Base-by-base conservation (phyloP, 1,139 yeast species). In the Kodamaea sp. region DNA sequence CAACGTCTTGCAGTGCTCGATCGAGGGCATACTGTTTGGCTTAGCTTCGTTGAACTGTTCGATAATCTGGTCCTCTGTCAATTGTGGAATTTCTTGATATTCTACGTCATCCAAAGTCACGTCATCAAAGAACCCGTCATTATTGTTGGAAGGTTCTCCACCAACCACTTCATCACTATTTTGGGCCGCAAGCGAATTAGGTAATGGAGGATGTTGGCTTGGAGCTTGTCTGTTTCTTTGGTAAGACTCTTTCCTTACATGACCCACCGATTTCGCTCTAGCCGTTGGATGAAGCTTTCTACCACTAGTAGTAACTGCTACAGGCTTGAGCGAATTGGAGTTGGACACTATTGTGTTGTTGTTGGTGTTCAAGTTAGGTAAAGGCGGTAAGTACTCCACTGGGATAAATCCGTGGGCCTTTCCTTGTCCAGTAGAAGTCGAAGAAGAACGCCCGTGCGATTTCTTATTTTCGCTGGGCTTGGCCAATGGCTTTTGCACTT, bases 1-100 rank as follows among this genome's bases (percentile, higher is more conserved):
- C 45, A 90, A 76, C 3, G 96, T 90, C 62, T 85, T 85, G 44
- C 96, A 96, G 54, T 81, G 87, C 55, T 89, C 96, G 55, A 90
- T 89, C 0, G 96, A 88, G 18, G 95, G 96, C 97, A 90, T 89
- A 11, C 85, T 66, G 32, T 85, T 85, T 2, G 83, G 78, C 40
- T 80, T 77, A n/a, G 92, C 90, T 42, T 63, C 66, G 32, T 81
- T 76, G 47, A 83, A 86, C 48, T 80, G 80, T 14, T 76, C 78
- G 46, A 84, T 70, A 33, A 83, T 80, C 51, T 81, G 76, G 12
- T 73, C 78, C 48, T 83, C 92, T 0, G 81, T 66, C 37, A 80
- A 60, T 32, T 57, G 63, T 7, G 74, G 73, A 27, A 66, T 49
- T 29, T 59, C 62, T 21, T 58, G 60, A 26, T 50, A 55, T 20